Conservation (phyloP, 2,329 filamentous ascomycete genomes). For the Exophiala sp. region DNA sequence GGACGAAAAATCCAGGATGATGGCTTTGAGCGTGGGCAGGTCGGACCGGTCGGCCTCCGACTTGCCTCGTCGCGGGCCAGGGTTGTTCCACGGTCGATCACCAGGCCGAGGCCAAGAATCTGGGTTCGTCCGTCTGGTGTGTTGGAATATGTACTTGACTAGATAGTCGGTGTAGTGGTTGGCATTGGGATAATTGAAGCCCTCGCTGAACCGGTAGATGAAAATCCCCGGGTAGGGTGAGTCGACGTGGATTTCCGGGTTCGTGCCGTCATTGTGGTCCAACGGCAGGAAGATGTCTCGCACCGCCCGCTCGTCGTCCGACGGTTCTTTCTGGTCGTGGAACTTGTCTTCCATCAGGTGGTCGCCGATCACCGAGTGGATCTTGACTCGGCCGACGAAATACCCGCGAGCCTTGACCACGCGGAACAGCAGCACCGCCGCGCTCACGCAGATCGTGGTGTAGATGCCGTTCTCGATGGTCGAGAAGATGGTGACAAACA, state of each 20-base stretch:
- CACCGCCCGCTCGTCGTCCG: constrained; percentile 29
- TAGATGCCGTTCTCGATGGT: constrained; percentile 92
- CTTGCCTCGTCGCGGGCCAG: constrained; percentile 61
- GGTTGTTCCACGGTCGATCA: constrained; percentile 93
- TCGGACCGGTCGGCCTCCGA: constrained; percentile 44
- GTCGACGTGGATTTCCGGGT: constrained; percentile 72
- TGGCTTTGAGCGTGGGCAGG: constrained; percentile 70
- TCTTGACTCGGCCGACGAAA: constrained; percentile 75
- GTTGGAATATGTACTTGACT: constrained; percentile 58
- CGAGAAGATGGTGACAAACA: constrained; percentile 80
- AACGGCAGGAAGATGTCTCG: constrained; percentile 84
- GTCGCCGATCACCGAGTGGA: constrained; percentile 78
- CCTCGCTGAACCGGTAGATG: constrained; percentile 90
- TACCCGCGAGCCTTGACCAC: constrained; percentile 74
- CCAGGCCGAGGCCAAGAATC: constrained; percentile 59
- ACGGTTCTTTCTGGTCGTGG: constrained; percentile 27
- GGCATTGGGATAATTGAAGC: constrained; percentile 94
- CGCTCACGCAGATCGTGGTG: constrained; percentile 70
- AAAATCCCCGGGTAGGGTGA: constrained; percentile 86
- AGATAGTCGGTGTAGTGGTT: constrained; percentile 81
- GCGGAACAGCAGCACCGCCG: constrained; percentile 73
- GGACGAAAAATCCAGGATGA: constrained; percentile 87
- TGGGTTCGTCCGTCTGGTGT: constrained; percentile 71
- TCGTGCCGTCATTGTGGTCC: constrained; percentile 81
- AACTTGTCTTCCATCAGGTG: constrained; percentile 60